Percentiles rank a stretch among this genome's conserved stretches.
phyloP scores from a whole-genome alignment of 164 flowering plant genomes.

The Berberis thunbergii region DNA sequence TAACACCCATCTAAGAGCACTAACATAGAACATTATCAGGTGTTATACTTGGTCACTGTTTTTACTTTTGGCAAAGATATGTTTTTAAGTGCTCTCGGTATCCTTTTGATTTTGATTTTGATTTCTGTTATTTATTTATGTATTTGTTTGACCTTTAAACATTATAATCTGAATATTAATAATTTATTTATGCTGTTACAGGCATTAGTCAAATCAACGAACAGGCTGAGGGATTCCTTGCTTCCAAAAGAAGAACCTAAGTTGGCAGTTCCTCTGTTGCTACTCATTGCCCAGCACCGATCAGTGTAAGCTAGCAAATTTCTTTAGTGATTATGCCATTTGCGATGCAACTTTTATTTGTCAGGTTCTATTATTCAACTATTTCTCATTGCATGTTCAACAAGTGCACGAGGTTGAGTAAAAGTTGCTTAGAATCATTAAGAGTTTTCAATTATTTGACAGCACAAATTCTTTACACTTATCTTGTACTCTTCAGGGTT shows the following conservation, averaged over 20 bases:
- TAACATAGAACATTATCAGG: no score
- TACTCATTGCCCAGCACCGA: slow-evolving; percentile 93
- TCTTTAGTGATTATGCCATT: background rate
- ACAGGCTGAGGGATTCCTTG: slow-evolving; percentile 80
- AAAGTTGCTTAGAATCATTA: no score
- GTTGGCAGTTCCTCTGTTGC: slow-evolving; percentile 84
- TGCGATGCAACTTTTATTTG: background rate
- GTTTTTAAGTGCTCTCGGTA: no score
- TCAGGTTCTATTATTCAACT: background rate
- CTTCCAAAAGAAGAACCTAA: slow-evolving; percentile 91
- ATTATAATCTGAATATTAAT: background rate
- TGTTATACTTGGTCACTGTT: no score
- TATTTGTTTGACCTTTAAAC: background rate
- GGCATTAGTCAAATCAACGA: slow-evolving; percentile 87
- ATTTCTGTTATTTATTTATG: background rate
- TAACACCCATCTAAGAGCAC: no score
- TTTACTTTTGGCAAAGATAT: no score
- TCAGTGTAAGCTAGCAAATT: slow-evolving; percentile 57
- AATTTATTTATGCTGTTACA: slow-evolving; percentile 19
- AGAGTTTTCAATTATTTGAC: background rate
- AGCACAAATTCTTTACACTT: background rate
- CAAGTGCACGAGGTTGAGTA: no score
- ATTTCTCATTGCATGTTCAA: background rate
- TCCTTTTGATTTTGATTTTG: background rate
- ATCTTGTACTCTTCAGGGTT: slow-evolving; percentile 50